These are phyloP conservation scores for Panicum virgatum DNA, from an alignment of 202 grass and related monocot genomes.

Conservation along the genomic window DNA sequence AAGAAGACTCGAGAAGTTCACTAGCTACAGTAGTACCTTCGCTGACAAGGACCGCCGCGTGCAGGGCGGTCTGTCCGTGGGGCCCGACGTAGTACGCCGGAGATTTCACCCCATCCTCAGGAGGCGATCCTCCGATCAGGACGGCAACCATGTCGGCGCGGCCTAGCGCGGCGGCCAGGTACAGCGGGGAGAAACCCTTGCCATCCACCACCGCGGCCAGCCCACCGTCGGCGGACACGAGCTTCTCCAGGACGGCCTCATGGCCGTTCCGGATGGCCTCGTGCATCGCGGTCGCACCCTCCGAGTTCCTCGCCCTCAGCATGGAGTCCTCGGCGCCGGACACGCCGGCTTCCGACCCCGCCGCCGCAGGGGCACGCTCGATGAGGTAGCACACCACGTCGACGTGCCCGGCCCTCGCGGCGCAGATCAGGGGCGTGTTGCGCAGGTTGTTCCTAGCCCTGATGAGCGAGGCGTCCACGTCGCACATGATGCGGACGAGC, in stretches of 20 bases:
- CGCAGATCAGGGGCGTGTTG: conserved; percentile 45
- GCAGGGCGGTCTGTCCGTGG: conserved; percentile 41
- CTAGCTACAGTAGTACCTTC: conserved; percentile 32
- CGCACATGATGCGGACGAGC: conserved; percentile 8
- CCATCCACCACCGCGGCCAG: conserved; percentile 30
- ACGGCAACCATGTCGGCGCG: conserved; percentile 20
- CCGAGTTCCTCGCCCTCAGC: conserved; percentile 20
- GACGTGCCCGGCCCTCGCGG: conserved; percentile 26
- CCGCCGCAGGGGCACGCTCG: background rate
- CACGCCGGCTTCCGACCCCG: no score
- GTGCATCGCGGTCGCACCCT: conserved; percentile 36
- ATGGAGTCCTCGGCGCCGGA: no score
- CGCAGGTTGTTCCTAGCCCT: conserved; percentile 21
- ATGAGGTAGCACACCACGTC: conserved; percentile 37
- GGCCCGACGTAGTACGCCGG: conserved; percentile 37
- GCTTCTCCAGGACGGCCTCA: background rate
- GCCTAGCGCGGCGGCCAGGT: conserved; percentile 22
- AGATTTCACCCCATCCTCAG: background rate
- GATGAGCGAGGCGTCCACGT: conserved; percentile 11
- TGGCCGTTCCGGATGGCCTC: conserved; percentile 38
- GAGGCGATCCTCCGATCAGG: conserved; percentile 11
- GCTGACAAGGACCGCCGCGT: conserved; percentile 37
- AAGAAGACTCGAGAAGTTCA: background rate
- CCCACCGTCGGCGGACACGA: conserved; percentile 18
- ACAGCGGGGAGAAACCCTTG: conserved; percentile 38